These are phyloP conservation scores for Caryopteris hybrid DNA, from an alignment of 305 asterid species.

Conservation along the genomic window DNA sequence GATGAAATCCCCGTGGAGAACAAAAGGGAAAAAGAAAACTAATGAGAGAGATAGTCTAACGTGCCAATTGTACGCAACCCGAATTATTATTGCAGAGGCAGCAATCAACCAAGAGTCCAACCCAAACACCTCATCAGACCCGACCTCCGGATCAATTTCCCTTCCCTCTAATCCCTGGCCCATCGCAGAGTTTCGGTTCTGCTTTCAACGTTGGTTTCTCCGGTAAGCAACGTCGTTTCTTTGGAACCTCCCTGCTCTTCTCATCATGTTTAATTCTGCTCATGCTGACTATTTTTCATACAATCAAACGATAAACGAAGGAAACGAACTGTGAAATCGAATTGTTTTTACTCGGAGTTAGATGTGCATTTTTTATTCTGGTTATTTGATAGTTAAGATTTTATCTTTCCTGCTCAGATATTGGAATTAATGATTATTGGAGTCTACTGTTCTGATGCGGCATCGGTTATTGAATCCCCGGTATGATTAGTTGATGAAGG, in stretches of 20 bases:
- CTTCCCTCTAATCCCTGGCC: not conserved
- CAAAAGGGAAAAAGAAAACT: too few relatives aligned
- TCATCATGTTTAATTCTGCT: not conserved
- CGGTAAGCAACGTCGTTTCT: conserved; percentile 20
- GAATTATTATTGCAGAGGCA: too few relatives aligned
- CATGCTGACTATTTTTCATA: not conserved
- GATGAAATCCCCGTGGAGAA: too few relatives aligned
- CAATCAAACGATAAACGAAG: not conserved
- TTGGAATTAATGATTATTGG: conserved; percentile 15
- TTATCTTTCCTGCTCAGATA: conserved; percentile 17
- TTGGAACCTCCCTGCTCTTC: not conserved
- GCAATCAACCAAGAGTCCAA: too few relatives aligned
- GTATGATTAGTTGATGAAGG: conserved; percentile 65
- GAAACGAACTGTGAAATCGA: not conserved
- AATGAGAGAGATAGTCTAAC: too few relatives aligned
- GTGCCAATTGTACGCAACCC: too few relatives aligned
- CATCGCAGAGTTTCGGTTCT: not conserved
- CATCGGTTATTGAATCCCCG: conserved; percentile 18
- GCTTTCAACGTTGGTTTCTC: conserved; percentile 8
- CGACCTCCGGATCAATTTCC: not conserved
- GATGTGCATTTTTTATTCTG: not conserved
- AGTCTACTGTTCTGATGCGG: conserved; percentile 21
- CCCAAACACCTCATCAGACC: too few relatives aligned
- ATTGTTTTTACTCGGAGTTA: conserved; percentile 8
- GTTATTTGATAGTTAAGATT: not conserved